Conservation (phyloP, 1,139 yeast species). For the Kazachstania sp. region DNA sequence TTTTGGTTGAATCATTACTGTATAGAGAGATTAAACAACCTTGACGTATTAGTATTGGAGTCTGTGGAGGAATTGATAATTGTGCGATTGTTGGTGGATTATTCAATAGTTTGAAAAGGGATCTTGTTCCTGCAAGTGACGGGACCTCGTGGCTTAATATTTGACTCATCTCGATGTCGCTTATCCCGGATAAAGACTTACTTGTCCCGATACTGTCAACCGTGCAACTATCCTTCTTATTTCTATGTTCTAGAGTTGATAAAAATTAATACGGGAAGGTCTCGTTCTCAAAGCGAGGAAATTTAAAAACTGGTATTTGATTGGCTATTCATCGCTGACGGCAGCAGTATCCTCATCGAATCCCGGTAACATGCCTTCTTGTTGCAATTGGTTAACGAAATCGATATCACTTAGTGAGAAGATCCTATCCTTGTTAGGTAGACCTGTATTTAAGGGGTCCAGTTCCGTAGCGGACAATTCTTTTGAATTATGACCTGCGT, state of each 20-base stretch:
- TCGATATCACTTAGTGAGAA: slow-evolving; percentile 75
- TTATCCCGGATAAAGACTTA: too few species aligned
- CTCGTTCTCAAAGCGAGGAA: too few species aligned
- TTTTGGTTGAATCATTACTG: slow-evolving; percentile 1
- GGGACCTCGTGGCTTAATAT: neutral
- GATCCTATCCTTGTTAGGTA: slow-evolving; percentile 72
- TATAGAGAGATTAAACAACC: slow-evolving; percentile 13
- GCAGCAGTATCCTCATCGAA: neutral
- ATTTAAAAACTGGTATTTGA: neutral
- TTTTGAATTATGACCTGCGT: slow-evolving; percentile 18
- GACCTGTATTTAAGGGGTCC: slow-evolving; percentile 14
- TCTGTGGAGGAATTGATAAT: slow-evolving; percentile 11
- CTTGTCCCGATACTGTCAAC: too few species aligned
- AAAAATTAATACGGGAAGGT: too few species aligned
- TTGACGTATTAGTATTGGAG: slow-evolving; percentile 17
- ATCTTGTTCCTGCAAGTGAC: slow-evolving; percentile 4
- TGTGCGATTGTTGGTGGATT: slow-evolving; percentile 18
- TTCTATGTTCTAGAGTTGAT: too few species aligned
- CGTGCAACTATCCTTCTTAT: too few species aligned
- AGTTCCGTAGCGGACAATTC: neutral
- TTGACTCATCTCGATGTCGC: too few species aligned
- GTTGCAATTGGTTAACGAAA: slow-evolving; percentile 44
- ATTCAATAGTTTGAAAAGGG: slow-evolving; percentile 13
- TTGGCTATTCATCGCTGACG: neutral
- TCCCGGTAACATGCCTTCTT: slow-evolving; percentile 1